Evolutionary conservation across 495 filamentous ascomycete species (phyloP).

Genomic region (Lasiosphaeria ovina): DNA sequence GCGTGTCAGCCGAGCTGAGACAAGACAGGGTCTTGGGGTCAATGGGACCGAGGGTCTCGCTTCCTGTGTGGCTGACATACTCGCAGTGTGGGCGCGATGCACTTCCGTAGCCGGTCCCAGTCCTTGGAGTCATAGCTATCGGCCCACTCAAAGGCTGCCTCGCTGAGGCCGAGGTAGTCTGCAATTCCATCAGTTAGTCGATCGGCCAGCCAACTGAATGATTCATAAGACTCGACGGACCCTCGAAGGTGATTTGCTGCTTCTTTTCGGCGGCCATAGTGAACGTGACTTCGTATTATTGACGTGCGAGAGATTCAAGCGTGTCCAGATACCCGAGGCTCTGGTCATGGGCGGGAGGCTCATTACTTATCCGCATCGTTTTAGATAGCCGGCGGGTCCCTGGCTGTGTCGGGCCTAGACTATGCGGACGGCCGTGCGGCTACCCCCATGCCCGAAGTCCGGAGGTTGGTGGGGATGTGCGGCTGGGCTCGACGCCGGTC

Average conservation of each 20-base stretch:
- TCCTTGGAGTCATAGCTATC: conserved; percentile 84
- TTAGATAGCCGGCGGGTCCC: conserved; percentile 1
- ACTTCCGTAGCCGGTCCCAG: conserved; percentile 67
- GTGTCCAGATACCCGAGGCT: too few relatives aligned
- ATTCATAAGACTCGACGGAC: conserved; percentile 13
- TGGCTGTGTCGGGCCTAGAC: conserved; percentile 11
- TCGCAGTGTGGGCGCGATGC: conserved; percentile 68
- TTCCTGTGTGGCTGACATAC: conserved; percentile 31
- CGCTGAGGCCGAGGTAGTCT: conserved; percentile 53
- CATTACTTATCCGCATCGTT: conserved; percentile 6
- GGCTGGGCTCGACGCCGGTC: conserved; percentile 9
- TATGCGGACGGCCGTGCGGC: conserved; percentile 7
- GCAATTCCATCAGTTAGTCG: conserved; percentile 28
- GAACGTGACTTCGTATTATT: conserved; percentile 1
- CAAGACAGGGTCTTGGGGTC: not conserved
- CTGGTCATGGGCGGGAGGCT: not conserved
- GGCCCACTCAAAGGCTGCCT: conserved; percentile 69
- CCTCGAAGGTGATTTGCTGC: conserved; percentile 32
- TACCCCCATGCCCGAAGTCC: conserved; percentile 19
- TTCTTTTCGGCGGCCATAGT: conserved; percentile 30
- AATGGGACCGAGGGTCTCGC: not conserved
- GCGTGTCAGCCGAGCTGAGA: not conserved
- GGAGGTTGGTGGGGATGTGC: conserved; percentile 37
- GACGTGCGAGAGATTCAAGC: not conserved
- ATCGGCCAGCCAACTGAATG: not conserved